phyloP scores from a whole-genome alignment of 768 basidiomycete genomes.

The Russula sp. region DNA sequence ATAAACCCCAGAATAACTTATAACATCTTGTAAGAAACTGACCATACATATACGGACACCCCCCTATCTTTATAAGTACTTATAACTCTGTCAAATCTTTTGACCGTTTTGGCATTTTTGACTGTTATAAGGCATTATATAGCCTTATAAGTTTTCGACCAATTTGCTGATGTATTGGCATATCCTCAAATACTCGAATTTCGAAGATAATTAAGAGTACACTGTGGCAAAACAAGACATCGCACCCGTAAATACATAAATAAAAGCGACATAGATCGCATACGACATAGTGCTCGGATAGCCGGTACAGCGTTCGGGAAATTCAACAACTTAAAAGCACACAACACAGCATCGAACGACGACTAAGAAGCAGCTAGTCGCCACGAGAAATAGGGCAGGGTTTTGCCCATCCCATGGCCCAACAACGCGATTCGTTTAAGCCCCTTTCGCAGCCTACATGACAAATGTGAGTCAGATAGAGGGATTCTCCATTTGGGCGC shows the following conservation, averaged over 20 bases:
- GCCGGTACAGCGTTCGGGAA: constrained; percentile 14
- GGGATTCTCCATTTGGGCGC: not conserved
- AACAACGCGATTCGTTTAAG: constrained; percentile 5
- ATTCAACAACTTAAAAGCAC: constrained; percentile 13
- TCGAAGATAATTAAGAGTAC: constrained; percentile 20
- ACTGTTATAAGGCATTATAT: no score
- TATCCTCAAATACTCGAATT: constrained; percentile 9
- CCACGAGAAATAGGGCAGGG: not conserved
- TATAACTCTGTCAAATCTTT: no score
- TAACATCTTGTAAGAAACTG: no score
- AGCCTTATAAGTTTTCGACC: no score
- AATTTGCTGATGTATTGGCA: no score
- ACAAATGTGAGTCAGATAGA: not conserved
- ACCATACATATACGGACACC: no score
- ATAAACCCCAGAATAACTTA: no score
- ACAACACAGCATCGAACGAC: constrained; percentile 12
- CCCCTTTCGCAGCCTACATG: constrained; percentile 11
- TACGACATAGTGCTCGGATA: constrained; percentile 12
- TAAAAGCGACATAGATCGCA: constrained; percentile 19
- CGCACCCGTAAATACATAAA: constrained; percentile 27
- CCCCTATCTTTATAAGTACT: no score
- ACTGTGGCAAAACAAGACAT: constrained; percentile 21
- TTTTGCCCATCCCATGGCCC: not conserved
- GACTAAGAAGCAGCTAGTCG: not conserved
- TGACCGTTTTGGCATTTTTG: no score